Evolutionary conservation across 768 basidiomycete species (phyloP), one percentile per base, ranked within the genome.

Genomic region (Zangia roseola): DNA sequence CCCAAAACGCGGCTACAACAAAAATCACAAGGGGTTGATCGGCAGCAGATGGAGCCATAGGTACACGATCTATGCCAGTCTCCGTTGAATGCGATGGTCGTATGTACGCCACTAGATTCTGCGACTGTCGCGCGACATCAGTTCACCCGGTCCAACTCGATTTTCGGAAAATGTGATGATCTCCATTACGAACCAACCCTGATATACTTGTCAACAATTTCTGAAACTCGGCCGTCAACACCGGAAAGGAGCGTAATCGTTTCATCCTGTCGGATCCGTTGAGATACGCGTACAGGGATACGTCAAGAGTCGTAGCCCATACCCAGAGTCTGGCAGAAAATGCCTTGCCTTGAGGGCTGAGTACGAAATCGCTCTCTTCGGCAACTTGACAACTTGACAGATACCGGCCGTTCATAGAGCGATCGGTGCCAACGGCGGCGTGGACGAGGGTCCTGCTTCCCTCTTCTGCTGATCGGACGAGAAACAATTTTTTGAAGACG

Each of bases 401-500:
- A 31, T 71, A 74, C 31, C 57, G 61, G 10, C 71, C 72, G 6
- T 64, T 58, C 58, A 58, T 56, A 10, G 57, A 55, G 36, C 45
- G 52, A 33, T 58, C 59, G 7, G 50, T 56, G 2, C 61, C 57
- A 16, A 71, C 41, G 17, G 70, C 68, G 5, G 65, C 69, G 43
- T 64, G 65, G 1, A 72, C 54, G 2, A 74, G 54, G 1, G 64
- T 58, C n/a, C 69, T 63, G 43, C 68, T 63, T 13, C 73, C 73
- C 46, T 56, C 59, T 46, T 73, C 69, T 0, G 63, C 37, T 5
- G 72, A 59, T 10, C 69, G 60, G 1, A 60, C 63, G 14, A 50
- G 40, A 6, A 67, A 21, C 24, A 63, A 10, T 6, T 5, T 33
- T 17, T 49, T 53, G 6, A 62, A 35, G 8, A 44, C 1, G 4